phyloP scores from a whole-genome alignment of 129 eudicot genomes.

The Tagetes patula region DNA sequence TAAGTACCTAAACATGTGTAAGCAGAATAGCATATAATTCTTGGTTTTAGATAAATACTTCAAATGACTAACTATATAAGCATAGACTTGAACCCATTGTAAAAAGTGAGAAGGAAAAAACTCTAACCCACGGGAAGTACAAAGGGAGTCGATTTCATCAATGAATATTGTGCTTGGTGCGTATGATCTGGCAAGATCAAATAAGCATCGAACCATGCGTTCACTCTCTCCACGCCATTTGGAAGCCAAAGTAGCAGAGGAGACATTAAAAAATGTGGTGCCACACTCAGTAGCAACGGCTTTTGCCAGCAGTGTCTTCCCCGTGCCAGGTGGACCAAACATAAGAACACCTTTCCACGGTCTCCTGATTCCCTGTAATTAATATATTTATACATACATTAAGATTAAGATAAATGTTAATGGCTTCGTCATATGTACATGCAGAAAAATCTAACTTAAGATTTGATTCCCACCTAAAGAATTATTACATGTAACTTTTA shows the following conservation, averaged over 20 bases:
- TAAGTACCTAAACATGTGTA: not conserved
- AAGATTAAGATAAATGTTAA: not conserved
- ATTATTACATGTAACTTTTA: not conserved
- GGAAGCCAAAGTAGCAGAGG: constrained; percentile 96
- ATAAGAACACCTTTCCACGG: constrained; percentile 99
- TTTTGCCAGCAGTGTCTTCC: constrained; percentile 94
- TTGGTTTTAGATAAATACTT: not conserved
- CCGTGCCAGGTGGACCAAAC: constrained; percentile 99
- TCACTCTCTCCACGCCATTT: constrained; percentile 99
- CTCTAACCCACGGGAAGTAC: constrained; percentile 91
- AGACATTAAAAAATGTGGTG: constrained; percentile 94
- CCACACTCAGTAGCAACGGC: constrained; percentile 99
- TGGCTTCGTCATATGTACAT: not conserved
- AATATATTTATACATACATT: not conserved
- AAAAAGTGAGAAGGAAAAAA: constrained; percentile 5
- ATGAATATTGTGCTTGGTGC: constrained; percentile 98
- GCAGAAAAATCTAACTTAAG: not conserved
- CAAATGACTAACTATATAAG: not conserved
- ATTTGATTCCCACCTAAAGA: not conserved
- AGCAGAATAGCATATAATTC: not conserved
- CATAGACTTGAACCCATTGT: not conserved
- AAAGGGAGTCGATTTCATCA: constrained; percentile 97
- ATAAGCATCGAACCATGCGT: constrained; percentile 96
- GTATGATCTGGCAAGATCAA: constrained; percentile 96
- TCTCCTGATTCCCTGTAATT: constrained; percentile 86